Evolutionary conservation across 2,329 filamentous ascomycete species (phyloP).

Genomic region (Rhytidhysteron rufulum): DNA sequence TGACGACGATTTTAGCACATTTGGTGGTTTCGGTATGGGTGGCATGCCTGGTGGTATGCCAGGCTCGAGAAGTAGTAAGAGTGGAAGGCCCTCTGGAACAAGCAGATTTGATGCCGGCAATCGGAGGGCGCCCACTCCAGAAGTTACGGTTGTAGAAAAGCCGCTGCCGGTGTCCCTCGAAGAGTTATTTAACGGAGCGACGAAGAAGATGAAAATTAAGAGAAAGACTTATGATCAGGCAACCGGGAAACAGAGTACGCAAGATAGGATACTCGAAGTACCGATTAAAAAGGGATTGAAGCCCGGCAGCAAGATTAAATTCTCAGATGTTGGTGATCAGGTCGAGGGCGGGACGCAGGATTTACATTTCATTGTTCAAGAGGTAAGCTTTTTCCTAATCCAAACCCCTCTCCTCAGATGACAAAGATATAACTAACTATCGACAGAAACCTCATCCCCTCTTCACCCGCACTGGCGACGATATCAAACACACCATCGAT

Average conservation of each 20-base stretch:
- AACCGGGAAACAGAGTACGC: conserved; percentile 76
- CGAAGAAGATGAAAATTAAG: conserved; percentile 98
- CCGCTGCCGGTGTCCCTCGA: conserved; percentile 77
- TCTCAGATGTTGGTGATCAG: conserved; percentile 94
- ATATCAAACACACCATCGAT: conserved; percentile 73
- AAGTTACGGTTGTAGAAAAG: conserved; percentile 87
- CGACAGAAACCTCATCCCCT: conserved; percentile 77
- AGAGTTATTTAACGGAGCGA: conserved; percentile 79
- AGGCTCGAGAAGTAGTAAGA: conserved; percentile 23
- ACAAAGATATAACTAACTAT: conserved; percentile 16
- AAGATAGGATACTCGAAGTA: conserved; percentile 88
- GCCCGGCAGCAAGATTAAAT: conserved; percentile 97
- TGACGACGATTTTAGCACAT: conserved; percentile 48
- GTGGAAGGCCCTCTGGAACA: conserved; percentile 21
- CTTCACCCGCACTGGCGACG: conserved; percentile 83
- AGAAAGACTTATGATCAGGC: conserved; percentile 84
- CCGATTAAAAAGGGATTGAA: conserved; percentile 95
- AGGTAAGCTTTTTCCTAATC: conserved; percentile 57
- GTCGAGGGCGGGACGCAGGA: conserved; percentile 95
- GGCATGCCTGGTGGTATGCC: conserved; percentile 31
- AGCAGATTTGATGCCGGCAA: conserved; percentile 34
- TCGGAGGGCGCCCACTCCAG: conserved; percentile 60
- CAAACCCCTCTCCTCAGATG: neutral
- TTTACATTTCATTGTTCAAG: conserved; percentile 88
- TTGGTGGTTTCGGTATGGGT: conserved; percentile 38